Evolutionary conservation across 148 eudicot genomes (phyloP).

Genomic region (Cornus florida): DNA sequence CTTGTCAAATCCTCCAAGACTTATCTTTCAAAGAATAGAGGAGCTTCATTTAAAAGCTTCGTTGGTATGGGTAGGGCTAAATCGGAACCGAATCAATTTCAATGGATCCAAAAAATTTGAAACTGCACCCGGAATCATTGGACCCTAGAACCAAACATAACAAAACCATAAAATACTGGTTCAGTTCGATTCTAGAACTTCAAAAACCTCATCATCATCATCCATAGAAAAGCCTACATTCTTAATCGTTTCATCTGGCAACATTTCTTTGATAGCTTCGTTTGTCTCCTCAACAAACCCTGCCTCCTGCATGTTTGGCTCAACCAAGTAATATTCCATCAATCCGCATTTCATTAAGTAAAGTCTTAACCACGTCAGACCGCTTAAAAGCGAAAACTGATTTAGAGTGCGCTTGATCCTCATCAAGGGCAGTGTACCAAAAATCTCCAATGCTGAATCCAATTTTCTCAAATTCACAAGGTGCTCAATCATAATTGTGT

Average conservation of each 20-base stretch:
- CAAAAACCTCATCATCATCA: slow-evolving; percentile 31
- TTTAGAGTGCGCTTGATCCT: slow-evolving; percentile 66
- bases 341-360: slow-evolving; percentile 62
- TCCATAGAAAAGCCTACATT: slow-evolving; percentile 29
- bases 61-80: no score
- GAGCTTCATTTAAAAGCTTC: no score
- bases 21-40: no score
- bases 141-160: no score
- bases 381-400: slow-evolving; percentile 60
- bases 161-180: no score
- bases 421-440: neutral
- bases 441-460: slow-evolving; percentile 38
- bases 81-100: no score
- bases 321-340: slow-evolving; percentile 71
- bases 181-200: no score
- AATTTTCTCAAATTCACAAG: slow-evolving; percentile 53
- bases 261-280: slow-evolving; percentile 52
- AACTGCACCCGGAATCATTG: no score
- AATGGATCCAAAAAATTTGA: no score
- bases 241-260: slow-evolving; percentile 71
- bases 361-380: slow-evolving; percentile 49
- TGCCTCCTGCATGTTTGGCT: slow-evolving; percentile 53
- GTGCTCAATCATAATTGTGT: slow-evolving; percentile 75
- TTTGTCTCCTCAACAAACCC: slow-evolving; percentile 59
- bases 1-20: no score